Evolutionary conservation across 805 yeast genomes (phyloP).

Genomic region (Spathaspora hagerdaliae): DNA sequence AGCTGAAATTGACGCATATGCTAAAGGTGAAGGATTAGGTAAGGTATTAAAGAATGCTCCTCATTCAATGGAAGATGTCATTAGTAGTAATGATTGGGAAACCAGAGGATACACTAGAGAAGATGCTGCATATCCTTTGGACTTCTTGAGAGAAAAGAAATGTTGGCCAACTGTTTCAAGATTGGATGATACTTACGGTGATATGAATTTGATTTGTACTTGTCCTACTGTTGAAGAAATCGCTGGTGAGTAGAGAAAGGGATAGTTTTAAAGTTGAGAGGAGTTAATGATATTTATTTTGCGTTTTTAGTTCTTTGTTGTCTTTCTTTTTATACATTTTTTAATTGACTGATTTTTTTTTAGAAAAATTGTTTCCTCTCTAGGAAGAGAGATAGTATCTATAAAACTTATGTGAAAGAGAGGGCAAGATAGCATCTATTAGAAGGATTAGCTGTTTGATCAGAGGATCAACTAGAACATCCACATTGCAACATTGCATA

Average conservation of each 20-base stretch:
- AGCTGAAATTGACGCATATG: slow-evolving; percentile 71
- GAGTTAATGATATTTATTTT: too few relatives aligned
- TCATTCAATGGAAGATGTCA: slow-evolving; percentile 78
- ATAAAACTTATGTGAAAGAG: too few relatives aligned
- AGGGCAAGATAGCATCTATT: too few relatives aligned
- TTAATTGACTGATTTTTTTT: too few relatives aligned
- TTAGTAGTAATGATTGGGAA: slow-evolving; percentile 71
- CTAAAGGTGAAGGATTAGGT: slow-evolving; percentile 63
- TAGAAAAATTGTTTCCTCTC: too few relatives aligned
- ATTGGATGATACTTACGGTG: slow-evolving; percentile 93
- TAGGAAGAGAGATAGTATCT: too few relatives aligned
- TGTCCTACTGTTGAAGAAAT: slow-evolving; percentile 85
- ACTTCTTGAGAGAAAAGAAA: slow-evolving; percentile 67
- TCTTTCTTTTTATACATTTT: too few relatives aligned
- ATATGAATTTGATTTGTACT: slow-evolving; percentile 85
- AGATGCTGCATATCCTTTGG: slow-evolving; percentile 88
- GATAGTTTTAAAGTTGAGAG: not conserved
- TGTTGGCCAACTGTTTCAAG: slow-evolving; percentile 96
- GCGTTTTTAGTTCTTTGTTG: too few relatives aligned
- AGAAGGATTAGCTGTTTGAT: not conserved
- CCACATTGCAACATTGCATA: slow-evolving; percentile 69
- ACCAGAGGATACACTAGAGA: slow-evolving; percentile 86
- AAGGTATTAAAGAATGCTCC: slow-evolving; percentile 84
- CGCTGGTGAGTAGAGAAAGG: slow-evolving; percentile 26
- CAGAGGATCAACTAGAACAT: slow-evolving; percentile 50